phyloP scores from a whole-genome alignment of 1,284 basidiomycete genomes.

The Cystobasidiaceae sp. region DNA sequence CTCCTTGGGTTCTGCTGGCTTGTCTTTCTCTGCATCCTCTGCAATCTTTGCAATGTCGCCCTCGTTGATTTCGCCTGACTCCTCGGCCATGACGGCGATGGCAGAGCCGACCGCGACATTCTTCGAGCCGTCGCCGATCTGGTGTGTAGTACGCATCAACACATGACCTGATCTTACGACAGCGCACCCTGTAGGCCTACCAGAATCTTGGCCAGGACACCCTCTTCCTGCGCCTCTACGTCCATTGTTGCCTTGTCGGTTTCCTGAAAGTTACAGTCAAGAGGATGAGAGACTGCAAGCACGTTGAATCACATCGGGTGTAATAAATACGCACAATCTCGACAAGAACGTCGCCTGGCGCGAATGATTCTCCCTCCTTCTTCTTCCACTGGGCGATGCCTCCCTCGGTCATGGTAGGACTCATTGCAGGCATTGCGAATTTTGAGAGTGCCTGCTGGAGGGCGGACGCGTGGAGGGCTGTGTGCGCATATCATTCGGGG shows the following conservation, averaged over 20 bases:
- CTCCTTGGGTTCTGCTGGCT: conserved; percentile 35
- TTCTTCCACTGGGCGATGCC: conserved; percentile 97
- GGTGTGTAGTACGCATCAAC: too few species aligned
- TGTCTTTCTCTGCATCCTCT: conserved; percentile 42
- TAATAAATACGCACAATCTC: conserved; percentile 67
- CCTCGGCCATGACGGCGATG: conserved; percentile 87
- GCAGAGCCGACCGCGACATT: conserved; percentile 74
- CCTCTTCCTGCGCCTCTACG: conserved; percentile 96
- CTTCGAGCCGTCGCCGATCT: conserved; percentile 81
- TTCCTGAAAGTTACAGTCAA: conserved; percentile 58
- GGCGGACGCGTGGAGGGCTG: conserved; percentile 76
- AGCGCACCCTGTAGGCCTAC: conserved; percentile 57
- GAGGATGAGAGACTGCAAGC: background rate
- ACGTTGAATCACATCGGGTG: background rate
- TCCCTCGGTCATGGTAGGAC: conserved; percentile 98
- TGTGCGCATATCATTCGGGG: background rate
- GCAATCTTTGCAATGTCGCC: conserved; percentile 57
- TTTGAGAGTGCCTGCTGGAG: conserved; percentile 71
- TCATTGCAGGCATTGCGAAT: conserved; percentile 99
- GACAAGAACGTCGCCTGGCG: conserved; percentile 84
- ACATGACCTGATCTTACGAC: too few species aligned
- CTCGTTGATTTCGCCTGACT: conserved; percentile 84
- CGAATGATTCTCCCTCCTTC: conserved; percentile 85
- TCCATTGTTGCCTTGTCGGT: conserved; percentile 99
- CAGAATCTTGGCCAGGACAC: conserved; percentile 88